Percentiles rank a stretch among this genome's conserved stretches.
Conservation (phyloP, 2,329 filamentous ascomycete species). For the Talaromyces sp. region DNA sequence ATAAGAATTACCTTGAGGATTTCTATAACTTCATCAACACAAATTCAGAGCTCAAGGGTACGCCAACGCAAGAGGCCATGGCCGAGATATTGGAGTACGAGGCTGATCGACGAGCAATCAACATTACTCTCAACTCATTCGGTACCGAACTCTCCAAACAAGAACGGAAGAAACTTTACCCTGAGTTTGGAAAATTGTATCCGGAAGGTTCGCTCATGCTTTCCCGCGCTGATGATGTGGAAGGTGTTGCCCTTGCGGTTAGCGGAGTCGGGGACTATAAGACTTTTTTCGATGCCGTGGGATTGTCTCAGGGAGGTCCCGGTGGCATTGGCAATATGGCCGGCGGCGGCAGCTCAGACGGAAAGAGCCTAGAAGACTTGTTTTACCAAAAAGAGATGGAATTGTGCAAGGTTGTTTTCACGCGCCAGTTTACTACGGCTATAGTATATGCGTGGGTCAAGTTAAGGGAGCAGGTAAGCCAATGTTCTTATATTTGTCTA, state of each 20-base stretch:
- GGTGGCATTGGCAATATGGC: conserved; percentile 78
- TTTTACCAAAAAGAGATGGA: conserved; percentile 99
- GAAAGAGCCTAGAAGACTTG: conserved; percentile 89
- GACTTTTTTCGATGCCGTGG: conserved; percentile 90
- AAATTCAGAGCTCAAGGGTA: conserved; percentile 78
- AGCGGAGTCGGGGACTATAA: conserved; percentile 94
- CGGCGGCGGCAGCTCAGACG: conserved; percentile 72
- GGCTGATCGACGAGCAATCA: conserved; percentile 93
- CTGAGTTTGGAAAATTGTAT: conserved; percentile 82
- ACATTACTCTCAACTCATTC: conserved; percentile 98
- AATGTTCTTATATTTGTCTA: not conserved
- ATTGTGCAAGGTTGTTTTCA: conserved; percentile 91
- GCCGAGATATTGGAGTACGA: conserved; percentile 93
- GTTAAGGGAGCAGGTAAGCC: conserved; percentile 84
- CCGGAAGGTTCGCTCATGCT: conserved; percentile 95
- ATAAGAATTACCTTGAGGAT: conserved; percentile 99
- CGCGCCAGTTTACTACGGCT: conserved; percentile 88
- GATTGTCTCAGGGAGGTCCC: conserved; percentile 68
- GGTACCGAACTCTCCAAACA: conserved; percentile 92
- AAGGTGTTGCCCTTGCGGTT: conserved; percentile 88
- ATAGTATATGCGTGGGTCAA: conserved; percentile 98
- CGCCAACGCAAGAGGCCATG: conserved; percentile 92
- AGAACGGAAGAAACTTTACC: conserved; percentile 94
- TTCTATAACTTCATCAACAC: conserved; percentile 94
- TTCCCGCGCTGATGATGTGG: conserved; percentile 87